Evolutionary conservation across 352 stramenopile species (phyloP), one percentile per base, ranked within the genome.

Genomic region (Hyaloperonospora brassicae): DNA sequence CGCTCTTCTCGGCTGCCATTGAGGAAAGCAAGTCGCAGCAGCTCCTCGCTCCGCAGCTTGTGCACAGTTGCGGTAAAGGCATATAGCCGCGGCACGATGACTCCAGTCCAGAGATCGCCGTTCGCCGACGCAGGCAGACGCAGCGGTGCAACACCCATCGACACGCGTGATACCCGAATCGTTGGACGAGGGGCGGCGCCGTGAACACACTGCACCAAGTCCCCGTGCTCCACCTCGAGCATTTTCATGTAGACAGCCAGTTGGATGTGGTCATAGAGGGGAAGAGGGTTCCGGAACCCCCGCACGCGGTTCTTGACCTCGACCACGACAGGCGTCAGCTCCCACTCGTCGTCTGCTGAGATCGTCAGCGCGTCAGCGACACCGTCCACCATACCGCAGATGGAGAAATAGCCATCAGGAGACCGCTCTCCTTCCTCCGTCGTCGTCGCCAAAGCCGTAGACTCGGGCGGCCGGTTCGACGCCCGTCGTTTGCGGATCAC

Each of bases 171-270:
- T 43, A 88, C 56, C 36, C 76, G 63, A 54, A 89, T 87, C 13
- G 30, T 52, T 23, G 76, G 64, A 2, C 30, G 48, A 7, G 57
- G 57, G 24, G 65, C 41, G 47, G 78, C 64, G 7, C 57, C 42
- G 47, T 88, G 63, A 46, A 88, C 53, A 47, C 76, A 91, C 61
- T 91, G 72, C 17, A 92, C 72, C 45, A 92, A 57, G 50, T 92
- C 75, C 14, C 79, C 81, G 27, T 79, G 59, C 8, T 64, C 50
- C 27, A 89, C 55, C 0, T 53, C 62, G 4, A 89, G 52, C 79
- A 92, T 85, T 57, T 92, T 92, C 62, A 92, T 81, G 57, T 92
- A 92, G 21, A 92, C 66, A 13, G 77, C 79, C 57, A 89, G 73
- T 45, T 92, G 81, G 17, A 92, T 79, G 25, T 84, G 70, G 49